These are phyloP conservation scores for Mucor velutinosus DNA, from an alignment of 371 early-diverging fungal species.

Conservation along the genomic window DNA sequence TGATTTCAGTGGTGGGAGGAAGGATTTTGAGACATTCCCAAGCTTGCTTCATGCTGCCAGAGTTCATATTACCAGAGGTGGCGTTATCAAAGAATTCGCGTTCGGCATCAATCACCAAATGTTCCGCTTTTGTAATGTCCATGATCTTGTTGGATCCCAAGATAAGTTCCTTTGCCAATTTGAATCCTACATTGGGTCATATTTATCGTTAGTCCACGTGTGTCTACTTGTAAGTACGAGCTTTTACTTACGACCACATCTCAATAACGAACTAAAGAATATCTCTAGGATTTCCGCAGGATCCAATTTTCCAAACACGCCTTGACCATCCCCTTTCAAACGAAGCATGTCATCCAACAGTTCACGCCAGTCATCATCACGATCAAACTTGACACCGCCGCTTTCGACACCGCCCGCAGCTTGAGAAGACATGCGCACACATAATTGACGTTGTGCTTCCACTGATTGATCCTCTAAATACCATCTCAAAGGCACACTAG, in stretches of 20 bases:
- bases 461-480: conserved; percentile 53
- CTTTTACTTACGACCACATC: conserved; percentile 66
- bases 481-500: conserved; percentile 63
- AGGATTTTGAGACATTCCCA: conserved; percentile 73
- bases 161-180: conserved; percentile 66
- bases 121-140: conserved; percentile 57
- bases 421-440: conserved; percentile 66
- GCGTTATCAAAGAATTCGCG: conserved; percentile 82
- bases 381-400: conserved; percentile 58
- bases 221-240: neutral
- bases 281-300: conserved; percentile 66
- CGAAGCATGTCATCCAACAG: conserved; percentile 72
- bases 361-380: conserved; percentile 73
- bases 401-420: conserved; percentile 62
- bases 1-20: conserved; percentile 63
- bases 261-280: conserved; percentile 67
- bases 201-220: neutral
- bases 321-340: conserved; percentile 50
- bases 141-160: conserved; percentile 56
- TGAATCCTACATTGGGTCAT: conserved; percentile 50
- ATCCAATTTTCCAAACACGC: conserved; percentile 58
- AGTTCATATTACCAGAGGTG: conserved; percentile 64
- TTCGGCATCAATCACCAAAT: conserved; percentile 71
- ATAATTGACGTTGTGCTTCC: conserved; percentile 58
- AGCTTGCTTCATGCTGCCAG: conserved; percentile 74